Percentiles rank a stretch among this genome's conserved stretches.
Evolutionary conservation across 768 basidiomycete species (phyloP).

Genomic region (Xanthoconium stramineum): DNA sequence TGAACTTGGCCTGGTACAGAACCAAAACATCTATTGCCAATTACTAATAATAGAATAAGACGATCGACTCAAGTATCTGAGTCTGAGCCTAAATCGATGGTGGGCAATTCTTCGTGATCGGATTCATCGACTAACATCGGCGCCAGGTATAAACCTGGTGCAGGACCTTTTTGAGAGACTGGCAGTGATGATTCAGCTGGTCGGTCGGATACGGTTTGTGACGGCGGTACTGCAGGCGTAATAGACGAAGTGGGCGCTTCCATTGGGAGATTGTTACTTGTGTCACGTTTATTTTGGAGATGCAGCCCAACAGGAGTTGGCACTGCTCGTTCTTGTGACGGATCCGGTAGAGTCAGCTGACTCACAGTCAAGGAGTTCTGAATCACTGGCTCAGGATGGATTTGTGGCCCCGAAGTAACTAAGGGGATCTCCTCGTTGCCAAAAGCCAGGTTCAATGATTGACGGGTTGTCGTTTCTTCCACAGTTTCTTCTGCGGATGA

Average conservation of each 20-base stretch:
- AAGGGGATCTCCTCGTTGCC: slow-evolving; percentile 1
- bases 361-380: background rate
- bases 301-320: background rate
- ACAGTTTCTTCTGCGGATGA: slow-evolving; percentile 60
- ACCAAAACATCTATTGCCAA: background rate
- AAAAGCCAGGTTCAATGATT: slow-evolving; percentile 37
- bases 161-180: slow-evolving; percentile 5
- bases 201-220: background rate
- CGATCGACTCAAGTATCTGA: slow-evolving; percentile 45
- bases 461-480: slow-evolving; percentile 54
- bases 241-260: background rate
- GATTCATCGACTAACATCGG: slow-evolving; percentile 35
- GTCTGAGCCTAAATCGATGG: slow-evolving; percentile 77
- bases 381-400: background rate
- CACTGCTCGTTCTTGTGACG: background rate
- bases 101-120: slow-evolving; percentile 74
- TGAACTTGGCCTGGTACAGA: background rate
- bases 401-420: background rate
- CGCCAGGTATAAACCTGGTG: background rate
- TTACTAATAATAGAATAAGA: background rate
- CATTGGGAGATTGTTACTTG: background rate
- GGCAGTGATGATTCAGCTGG: background rate
- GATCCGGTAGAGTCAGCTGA: background rate
- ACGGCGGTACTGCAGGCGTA: background rate
- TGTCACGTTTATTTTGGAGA: background rate